These are phyloP conservation scores for Hanseniaspora thailandica DNA, from an alignment of 805 yeast genomes.

Conservation along the genomic window DNA sequence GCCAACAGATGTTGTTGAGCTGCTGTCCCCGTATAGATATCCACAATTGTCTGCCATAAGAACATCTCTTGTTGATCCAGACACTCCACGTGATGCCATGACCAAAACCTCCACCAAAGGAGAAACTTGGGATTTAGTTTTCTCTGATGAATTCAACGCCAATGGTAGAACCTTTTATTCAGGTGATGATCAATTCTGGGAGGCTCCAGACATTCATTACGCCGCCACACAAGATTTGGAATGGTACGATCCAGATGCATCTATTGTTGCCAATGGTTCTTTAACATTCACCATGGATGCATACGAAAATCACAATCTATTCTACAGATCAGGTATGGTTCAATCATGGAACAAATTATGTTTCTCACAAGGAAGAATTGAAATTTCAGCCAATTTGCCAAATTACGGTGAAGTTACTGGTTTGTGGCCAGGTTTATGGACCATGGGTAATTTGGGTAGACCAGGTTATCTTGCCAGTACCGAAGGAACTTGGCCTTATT, in stretches of 20 bases:
- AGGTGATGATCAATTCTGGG: constrained; percentile 87
- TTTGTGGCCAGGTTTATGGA: constrained; percentile 94
- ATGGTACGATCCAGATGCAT: constrained; percentile 93
- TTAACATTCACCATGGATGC: constrained; percentile 66
- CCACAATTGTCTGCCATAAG: constrained; percentile 44
- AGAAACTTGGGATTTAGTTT: constrained; percentile 60
- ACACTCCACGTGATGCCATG: constrained; percentile 42
- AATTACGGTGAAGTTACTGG: constrained; percentile 70
- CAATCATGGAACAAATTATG: constrained; percentile 89
- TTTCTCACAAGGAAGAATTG: constrained; percentile 72
- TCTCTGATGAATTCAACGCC: constrained; percentile 81
- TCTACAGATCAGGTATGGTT: constrained; percentile 81
- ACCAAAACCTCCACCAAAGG: constrained; percentile 50
- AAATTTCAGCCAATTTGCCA: constrained; percentile 66
- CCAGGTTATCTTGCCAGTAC: constrained; percentile 82
- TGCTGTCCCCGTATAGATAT: constrained; percentile 39
- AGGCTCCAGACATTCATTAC: constrained; percentile 72
- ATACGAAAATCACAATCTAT: constrained; percentile 60
- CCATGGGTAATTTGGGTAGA: constrained; percentile 84
- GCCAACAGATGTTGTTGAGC: constrained; percentile 26
- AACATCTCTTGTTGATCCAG: constrained; percentile 46
- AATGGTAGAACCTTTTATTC: constrained; percentile 84
- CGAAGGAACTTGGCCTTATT: constrained; percentile 92
- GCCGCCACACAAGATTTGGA: constrained; percentile 83
- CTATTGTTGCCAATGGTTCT: constrained; percentile 63